Evolutionary conservation across 495 filamentous ascomycete genomes (phyloP), one percentile per base, ranked within the genome.

Genomic region (Darksidea phi): DNA sequence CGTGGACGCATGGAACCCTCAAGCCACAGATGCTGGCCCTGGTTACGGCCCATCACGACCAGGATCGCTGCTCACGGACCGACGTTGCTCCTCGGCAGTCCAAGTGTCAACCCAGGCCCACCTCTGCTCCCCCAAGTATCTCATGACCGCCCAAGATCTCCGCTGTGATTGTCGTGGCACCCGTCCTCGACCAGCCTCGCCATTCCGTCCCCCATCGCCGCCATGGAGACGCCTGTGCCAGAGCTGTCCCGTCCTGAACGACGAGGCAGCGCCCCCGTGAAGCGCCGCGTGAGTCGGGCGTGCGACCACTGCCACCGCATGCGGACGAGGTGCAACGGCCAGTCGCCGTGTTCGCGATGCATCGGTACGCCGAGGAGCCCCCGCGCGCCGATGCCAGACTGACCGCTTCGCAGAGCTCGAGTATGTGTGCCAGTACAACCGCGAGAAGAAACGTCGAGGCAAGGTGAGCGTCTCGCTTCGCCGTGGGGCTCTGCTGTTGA

Each of bases 291-390:
- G 1, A 64, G 61, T 49, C 57, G 66, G 38, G 66, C 66, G 8
- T 68, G 66, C 48, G 66, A 68, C 42, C 61, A 63, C 34, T 68
- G 66, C 48, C 62, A 68, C 28, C 61, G 57, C 1, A 61, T 60
- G 56, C 56, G 61, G 12, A 61, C 61, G 11, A 60, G 61, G 36
- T 68, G 66, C 41, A 63, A 68, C 45, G 66, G 66, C 1, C 62
- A 64, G 53, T 18, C 55, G 41, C 66, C 66, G 38, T 68, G 66
- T 41, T 65, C 61, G 32, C 49, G 59, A 32, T 68, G 66, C 38
- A 64, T 61, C n/a, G 61, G 66, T 68, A 60, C 37, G 66, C 53
- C n/a, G 1, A 42, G 21, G n/a, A 42, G 2, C 15, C 28, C 25
- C 23, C 25, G 10, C 45, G n/a, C 17, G n/a, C n/a, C 20, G 18